phyloP scores from a whole-genome alignment of 1,139 yeast genomes.

The Sugiyamaella japonica region DNA sequence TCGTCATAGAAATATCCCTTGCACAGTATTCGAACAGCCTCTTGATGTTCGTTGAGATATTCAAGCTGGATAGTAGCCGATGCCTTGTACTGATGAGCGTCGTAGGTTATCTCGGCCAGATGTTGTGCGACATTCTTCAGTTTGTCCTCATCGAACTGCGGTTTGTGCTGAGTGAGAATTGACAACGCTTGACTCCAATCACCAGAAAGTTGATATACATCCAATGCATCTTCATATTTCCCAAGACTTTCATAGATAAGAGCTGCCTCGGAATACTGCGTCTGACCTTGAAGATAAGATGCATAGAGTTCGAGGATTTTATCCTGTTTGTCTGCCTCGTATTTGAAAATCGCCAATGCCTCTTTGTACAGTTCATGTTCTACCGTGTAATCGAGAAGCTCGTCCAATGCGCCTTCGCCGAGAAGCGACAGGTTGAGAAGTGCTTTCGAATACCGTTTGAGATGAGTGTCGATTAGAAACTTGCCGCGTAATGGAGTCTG shows the following conservation, averaged over 20 bases:
- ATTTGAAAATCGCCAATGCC: conserved; percentile 64
- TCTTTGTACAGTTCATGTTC: conserved; percentile 70
- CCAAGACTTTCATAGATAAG: conserved; percentile 70
- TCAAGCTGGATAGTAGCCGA: conserved; percentile 79
- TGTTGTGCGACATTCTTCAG: conserved; percentile 52
- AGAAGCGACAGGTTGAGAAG: conserved; percentile 62
- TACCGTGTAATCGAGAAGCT: conserved; percentile 67
- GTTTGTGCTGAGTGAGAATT: conserved; percentile 30
- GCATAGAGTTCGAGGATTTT: conserved; percentile 64
- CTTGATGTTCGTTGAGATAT: conserved; percentile 60
- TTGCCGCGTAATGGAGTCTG: conserved; percentile 65
- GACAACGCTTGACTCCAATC: conserved; percentile 82
- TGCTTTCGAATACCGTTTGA: conserved; percentile 69
- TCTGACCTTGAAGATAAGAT: conserved; percentile 52
- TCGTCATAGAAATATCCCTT: conserved; percentile 73
- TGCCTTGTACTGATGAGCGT: conserved; percentile 71
- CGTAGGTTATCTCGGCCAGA: conserved; percentile 60
- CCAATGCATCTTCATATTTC: conserved; percentile 59
- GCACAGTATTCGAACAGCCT: conserved; percentile 67
- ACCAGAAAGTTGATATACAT: conserved; percentile 65
- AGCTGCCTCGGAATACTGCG: conserved; percentile 66
- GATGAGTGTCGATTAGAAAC: conserved; percentile 77
- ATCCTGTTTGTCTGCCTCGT: conserved; percentile 53
- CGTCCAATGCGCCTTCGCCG: conserved; percentile 51
- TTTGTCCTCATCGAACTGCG: conserved; percentile 32